phyloP scores from a whole-genome alignment of 768 basidiomycete species.

The Suillus alpinus region DNA sequence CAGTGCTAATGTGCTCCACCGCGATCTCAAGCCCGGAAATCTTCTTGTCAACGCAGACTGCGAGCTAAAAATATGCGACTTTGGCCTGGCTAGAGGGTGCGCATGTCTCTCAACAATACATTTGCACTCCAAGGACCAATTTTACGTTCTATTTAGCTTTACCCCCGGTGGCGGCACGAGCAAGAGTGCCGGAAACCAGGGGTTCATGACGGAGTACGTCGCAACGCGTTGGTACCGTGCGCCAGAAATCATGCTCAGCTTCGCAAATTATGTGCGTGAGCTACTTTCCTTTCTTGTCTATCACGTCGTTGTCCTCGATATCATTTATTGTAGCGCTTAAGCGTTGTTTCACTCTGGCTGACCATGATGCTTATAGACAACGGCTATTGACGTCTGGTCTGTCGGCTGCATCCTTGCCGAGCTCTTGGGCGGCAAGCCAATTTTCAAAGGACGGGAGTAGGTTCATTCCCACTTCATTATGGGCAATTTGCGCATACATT shows the following conservation, averaged over 20 bases:
- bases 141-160: conserved; percentile 35
- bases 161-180: conserved; percentile 78
- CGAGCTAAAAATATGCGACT: conserved; percentile 98
- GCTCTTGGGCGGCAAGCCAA: conserved; percentile 88
- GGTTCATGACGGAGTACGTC: conserved; percentile 99
- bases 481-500: not conserved
- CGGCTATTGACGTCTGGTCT: conserved; percentile 94
- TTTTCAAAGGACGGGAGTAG: conserved; percentile 96
- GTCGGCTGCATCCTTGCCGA: conserved; percentile 96
- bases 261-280: conserved; percentile 81
- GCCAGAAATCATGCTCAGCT: conserved; percentile 98
- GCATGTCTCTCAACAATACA: not conserved
- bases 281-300: not conserved
- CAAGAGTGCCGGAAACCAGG: conserved; percentile 74
- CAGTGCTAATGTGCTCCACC: conserved; percentile 95
- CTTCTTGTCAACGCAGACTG: conserved; percentile 97
- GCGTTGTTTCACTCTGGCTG: conserved; percentile 7
- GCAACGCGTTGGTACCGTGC: conserved; percentile 99
- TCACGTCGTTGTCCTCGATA: not conserved
- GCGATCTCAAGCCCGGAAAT: conserved; percentile 94
- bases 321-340: not conserved
- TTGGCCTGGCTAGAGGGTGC: conserved; percentile 85
- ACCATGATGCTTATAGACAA: conserved; percentile 50
- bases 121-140: not conserved
- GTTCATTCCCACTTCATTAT: conserved; percentile 25